These are phyloP conservation scores for Tricholoma hemisulphureum DNA, from an alignment of 768 basidiomycete species.

Conservation along the genomic window DNA sequence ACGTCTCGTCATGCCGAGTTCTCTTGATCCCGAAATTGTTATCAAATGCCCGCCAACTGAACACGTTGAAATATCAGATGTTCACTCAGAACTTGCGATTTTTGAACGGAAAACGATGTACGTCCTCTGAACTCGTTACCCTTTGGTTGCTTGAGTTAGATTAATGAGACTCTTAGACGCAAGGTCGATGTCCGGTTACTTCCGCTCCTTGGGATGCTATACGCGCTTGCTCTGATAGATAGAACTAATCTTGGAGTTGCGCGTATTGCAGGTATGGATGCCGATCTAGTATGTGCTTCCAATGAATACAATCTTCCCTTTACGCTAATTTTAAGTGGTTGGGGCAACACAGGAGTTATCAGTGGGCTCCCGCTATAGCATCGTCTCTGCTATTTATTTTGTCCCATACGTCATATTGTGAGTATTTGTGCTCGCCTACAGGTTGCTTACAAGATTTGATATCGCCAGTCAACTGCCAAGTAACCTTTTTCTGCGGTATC, in stretches of 20 bases:
- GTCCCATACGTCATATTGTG: slow-evolving; percentile 48
- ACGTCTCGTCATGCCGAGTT: slow-evolving; percentile 8
- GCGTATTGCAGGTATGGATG: slow-evolving; percentile 40
- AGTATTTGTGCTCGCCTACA: slow-evolving; percentile 14
- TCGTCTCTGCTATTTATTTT: slow-evolving; percentile 46
- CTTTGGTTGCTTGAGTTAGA: not conserved
- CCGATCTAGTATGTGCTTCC: slow-evolving; percentile 27
- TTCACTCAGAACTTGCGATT: not conserved
- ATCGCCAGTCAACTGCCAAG: slow-evolving; percentile 42
- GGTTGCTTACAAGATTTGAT: not conserved
- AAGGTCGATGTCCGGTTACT: slow-evolving; percentile 39
- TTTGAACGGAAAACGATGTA: slow-evolving; percentile 20
- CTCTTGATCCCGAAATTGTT: slow-evolving; percentile 1
- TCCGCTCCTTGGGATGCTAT: slow-evolving; percentile 39
- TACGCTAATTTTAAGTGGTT: slow-evolving; percentile 1
- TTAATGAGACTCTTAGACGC: slow-evolving; percentile 29
- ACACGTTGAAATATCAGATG: not conserved
- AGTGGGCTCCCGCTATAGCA: slow-evolving; percentile 42
- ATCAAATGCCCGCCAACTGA: slow-evolving; percentile 2
- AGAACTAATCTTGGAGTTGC: slow-evolving; percentile 43
- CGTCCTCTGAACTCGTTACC: not conserved
- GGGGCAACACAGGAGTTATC: slow-evolving; percentile 30
- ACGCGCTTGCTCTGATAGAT: slow-evolving; percentile 40
- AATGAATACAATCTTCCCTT: not conserved
- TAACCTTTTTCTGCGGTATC: slow-evolving; percentile 37